Evolutionary conservation across 2,329 filamentous ascomycete species (phyloP), one percentile per base, ranked within the genome.

Genomic region (Arthroderma sp.): DNA sequence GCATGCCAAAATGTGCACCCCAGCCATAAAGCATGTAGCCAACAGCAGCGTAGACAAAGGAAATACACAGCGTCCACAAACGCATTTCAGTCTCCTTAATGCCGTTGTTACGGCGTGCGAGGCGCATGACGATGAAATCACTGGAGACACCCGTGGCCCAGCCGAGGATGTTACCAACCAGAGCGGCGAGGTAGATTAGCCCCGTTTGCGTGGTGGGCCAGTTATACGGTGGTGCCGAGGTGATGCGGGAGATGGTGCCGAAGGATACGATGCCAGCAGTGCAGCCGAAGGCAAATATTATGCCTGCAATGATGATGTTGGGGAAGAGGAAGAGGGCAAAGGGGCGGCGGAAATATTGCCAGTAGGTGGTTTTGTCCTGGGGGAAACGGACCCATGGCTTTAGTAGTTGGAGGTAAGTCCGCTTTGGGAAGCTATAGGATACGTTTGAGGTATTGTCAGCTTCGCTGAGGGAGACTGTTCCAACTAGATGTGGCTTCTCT

Each of bases 91-190:
- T 71, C 54, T 72, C 66, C 58, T 68, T 62, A 59, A 72, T 66
- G 21, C 74, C 74, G 19, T 69, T 64, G 62, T 75, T 76, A 23
- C 72, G 68, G 3, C 71, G 67, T 0, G 75, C 72, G 2, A 77
- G 63, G 49, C 58, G 64, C n/a, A 74, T 64, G 2, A 65, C 66
- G 51, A 62, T 55, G 51, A 56, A 65, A 62, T 61, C 68, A 43
- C 55, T 55, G 21, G 60, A 21, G 2, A 57, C 37, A 21, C 58
- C 59, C 8, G 59, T 57, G 13, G 55, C 56, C 37, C 59, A 55
- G 19, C 62, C 59, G 51, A 62, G 38, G 31, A 59, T 55, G 19
- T 63, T 54, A 19, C 67, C 62, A 56, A 66, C 64, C 9, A 68
- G 54, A 1, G 63, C 61, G 11, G 63, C 62, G 4, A 66, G 49